Percentiles rank a stretch among this genome's conserved stretches.
These are phyloP conservation scores for Psilocybe mexicana DNA, from an alignment of 1,284 basidiomycete genomes.

Conservation along the genomic window DNA sequence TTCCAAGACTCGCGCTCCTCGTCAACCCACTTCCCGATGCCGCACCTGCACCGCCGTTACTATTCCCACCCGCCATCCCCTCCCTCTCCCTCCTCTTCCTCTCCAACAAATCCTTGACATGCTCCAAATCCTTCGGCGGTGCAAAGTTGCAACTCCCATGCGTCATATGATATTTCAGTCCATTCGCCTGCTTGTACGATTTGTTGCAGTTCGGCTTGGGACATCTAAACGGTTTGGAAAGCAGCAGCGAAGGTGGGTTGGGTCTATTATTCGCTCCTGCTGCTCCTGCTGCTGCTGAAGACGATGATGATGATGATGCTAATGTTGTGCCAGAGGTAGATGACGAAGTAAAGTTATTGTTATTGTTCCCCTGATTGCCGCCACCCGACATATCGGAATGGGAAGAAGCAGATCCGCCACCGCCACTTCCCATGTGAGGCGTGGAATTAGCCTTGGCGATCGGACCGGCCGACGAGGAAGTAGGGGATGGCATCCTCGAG, in stretches of 20 bases:
- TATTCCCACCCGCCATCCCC: conserved; percentile 3
- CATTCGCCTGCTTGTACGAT: conserved; percentile 93
- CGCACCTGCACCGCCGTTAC: conserved; percentile 5
- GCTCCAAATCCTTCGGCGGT: conserved; percentile 77
- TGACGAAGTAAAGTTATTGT: neutral
- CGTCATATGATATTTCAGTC: conserved; percentile 94
- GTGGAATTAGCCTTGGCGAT: neutral
- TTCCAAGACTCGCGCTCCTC: conserved; percentile 23
- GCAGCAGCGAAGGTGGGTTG: conserved; percentile 52
- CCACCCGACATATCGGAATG: too few species aligned
- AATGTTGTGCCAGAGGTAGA: neutral
- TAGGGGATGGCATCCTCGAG: neutral
- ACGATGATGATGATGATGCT: neutral
- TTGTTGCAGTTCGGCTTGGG: conserved; percentile 98
- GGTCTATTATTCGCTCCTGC: conserved; percentile 23
- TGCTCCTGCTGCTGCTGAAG: neutral
- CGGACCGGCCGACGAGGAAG: neutral
- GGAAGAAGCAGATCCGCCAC: neutral
- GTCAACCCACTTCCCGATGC: neutral
- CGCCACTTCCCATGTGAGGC: neutral
- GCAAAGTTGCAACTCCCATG: conserved; percentile 94
- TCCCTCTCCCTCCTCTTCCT: conserved; percentile 53
- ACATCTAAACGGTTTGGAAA: conserved; percentile 93
- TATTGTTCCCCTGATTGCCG: too few species aligned
- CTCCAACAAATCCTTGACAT: conserved; percentile 67